These are phyloP conservation scores for Aspergillus cristatus DNA, from an alignment of 495 filamentous ascomycete species.

Conservation along the genomic window DNA sequence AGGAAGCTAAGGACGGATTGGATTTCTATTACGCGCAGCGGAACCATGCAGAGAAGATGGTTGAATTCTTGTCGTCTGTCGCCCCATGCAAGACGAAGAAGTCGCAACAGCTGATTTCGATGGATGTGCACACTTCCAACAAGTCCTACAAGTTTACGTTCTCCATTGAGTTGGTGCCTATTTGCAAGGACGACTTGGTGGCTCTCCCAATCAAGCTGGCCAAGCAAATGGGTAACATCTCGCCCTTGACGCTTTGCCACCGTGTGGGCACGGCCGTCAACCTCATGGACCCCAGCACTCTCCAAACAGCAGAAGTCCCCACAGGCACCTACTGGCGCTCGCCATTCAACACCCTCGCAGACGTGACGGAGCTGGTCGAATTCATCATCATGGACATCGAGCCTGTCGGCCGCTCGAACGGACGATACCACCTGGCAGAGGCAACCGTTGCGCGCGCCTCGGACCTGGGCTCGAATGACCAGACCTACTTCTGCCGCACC, in stretches of 20 bases:
- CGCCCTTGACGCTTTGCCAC: constrained; percentile 72
- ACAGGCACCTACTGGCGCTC: constrained; percentile 76
- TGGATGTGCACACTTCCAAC: constrained; percentile 81
- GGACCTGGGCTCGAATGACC: constrained; percentile 82
- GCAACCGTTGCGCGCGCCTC: constrained; percentile 77
- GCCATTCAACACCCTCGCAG: constrained; percentile 75
- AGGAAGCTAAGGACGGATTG: constrained; percentile 84
- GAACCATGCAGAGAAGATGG: constrained; percentile 87
- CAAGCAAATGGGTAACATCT: constrained; percentile 75
- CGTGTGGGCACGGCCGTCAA: constrained; percentile 85
- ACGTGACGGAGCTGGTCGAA: constrained; percentile 77
- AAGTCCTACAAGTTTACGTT: constrained; percentile 91
- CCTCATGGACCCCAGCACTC: constrained; percentile 80
- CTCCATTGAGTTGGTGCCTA: constrained; percentile 76
- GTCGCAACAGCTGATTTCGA: constrained; percentile 83
- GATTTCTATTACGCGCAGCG: constrained; percentile 88
- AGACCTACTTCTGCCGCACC: constrained; percentile 75
- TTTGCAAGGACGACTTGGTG: constrained; percentile 95
- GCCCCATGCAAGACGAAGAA: constrained; percentile 73
- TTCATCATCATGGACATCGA: constrained; percentile 96
- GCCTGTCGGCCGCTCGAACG: constrained; percentile 59
- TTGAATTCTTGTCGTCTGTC: constrained; percentile 80
- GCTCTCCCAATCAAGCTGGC: constrained; percentile 86
- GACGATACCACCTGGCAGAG: constrained; percentile 77
- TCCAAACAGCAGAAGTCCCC: constrained; percentile 80